Evolutionary conservation across 257 asterid genomes (phyloP).

Genomic region (Osmanthus fragrans): DNA sequence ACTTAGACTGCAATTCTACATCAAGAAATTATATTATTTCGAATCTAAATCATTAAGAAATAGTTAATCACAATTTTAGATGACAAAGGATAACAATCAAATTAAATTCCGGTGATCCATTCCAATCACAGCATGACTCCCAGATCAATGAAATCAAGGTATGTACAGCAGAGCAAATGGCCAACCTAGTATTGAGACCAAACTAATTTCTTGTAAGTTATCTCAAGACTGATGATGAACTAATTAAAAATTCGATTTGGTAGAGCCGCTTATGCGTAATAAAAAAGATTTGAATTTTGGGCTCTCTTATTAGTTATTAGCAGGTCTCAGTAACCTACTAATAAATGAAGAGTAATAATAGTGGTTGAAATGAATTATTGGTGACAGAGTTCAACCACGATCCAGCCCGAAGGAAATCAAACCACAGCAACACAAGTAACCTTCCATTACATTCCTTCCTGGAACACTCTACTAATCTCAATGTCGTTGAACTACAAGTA

Average conservation of each 20-base stretch:
- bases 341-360: neutral
- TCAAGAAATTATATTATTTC: neutral
- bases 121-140: neutral
- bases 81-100: neutral
- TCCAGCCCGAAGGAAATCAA: neutral
- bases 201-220: neutral
- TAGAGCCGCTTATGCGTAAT: slow-evolving; percentile 3
- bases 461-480: neutral
- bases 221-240: neutral
- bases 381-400: neutral
- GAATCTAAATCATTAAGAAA: neutral
- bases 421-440: neutral
- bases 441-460: neutral
- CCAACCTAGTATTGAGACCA: neutral
- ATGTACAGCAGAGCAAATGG: neutral
- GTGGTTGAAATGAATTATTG: neutral
- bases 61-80: neutral
- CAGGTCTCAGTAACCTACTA: neutral
- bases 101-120: neutral
- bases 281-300: neutral
- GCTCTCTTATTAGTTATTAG: neutral
- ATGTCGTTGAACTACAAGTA: neutral
- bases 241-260: slow-evolving; percentile 6
- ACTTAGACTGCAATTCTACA: neutral
- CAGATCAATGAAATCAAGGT: neutral